Evolutionary conservation across 768 basidiomycete genomes (phyloP).

Genomic region (Suillus ampliporus): DNA sequence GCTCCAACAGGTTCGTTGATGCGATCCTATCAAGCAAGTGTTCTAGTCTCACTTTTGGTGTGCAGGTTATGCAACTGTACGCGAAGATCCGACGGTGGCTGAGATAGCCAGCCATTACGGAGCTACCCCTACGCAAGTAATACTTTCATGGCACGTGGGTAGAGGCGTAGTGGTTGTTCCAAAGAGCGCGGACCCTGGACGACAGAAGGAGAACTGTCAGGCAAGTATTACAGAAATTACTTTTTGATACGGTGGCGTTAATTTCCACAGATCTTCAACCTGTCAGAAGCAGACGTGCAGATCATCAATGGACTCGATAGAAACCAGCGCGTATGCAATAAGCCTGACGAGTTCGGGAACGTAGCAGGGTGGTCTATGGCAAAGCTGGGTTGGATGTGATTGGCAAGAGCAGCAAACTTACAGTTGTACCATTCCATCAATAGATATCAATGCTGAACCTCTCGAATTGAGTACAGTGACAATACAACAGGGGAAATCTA

Average conservation of each 20-base stretch:
- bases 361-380: slow-evolving; percentile 48
- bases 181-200: slow-evolving; percentile 29
- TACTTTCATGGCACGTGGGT: slow-evolving; percentile 39
- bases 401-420: not conserved
- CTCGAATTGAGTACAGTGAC: slow-evolving; percentile 1
- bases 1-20: slow-evolving; percentile 31
- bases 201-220: slow-evolving; percentile 32
- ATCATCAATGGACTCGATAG: slow-evolving; percentile 47
- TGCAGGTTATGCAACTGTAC: slow-evolving; percentile 31
- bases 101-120: slow-evolving; percentile 34
- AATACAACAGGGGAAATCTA: slow-evolving; percentile 17
- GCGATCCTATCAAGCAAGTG: not conserved
- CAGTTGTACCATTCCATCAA: not conserved
- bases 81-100: slow-evolving; percentile 34
- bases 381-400: slow-evolving; percentile 43
- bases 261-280: slow-evolving; percentile 40
- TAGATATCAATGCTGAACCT: slow-evolving; percentile 1
- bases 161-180: slow-evolving; percentile 37
- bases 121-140: slow-evolving; percentile 33
- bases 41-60: slow-evolving; percentile 14
- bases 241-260: slow-evolving; percentile 12
- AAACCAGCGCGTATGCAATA: slow-evolving; percentile 46
- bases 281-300: slow-evolving; percentile 45
- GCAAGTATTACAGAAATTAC: slow-evolving; percentile 37
- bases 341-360: slow-evolving; percentile 38